Evolutionary conservation across 2,329 filamentous ascomycete species (phyloP), one percentile per base, ranked within the genome.

Genomic region (Nemania abortiva): DNA sequence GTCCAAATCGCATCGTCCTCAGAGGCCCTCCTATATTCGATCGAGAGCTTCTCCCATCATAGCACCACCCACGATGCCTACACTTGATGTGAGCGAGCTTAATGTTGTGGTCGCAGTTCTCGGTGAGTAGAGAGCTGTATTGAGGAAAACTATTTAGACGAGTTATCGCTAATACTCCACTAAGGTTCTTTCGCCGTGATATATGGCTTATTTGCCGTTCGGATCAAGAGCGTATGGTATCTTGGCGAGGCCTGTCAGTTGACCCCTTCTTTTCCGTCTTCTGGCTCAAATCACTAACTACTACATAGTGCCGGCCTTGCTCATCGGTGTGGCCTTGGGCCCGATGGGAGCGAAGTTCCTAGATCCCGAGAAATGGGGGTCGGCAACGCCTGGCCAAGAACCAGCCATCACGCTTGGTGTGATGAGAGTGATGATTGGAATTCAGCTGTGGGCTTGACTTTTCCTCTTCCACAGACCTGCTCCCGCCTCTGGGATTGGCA

Each of bases 401-500:
- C 78, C 81, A 10, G 77, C 75, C 1, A 84, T 84, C 68, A 83
- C 83, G 9, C 78, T 85, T 76, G 85, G 84, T 13, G 73, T 90
- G 7, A 84, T 83, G 69, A 83, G 88, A n/a, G 81, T 90, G 31
- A 87, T 90, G 67, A 89, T 90, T 65, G 87, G 88, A 3, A 82
- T 90, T 1, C 88, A 90, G 72, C 82, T 90, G n/a, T 77, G 31
- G 60, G 76, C 68, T 50, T 82, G 29, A 37, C 20, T 52, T 60
- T 34, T 34, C 39, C 2, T 49, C 9, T 24, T 6, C 9, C 34
- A 22, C 3, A 34, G 13, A 11, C 18, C 13, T 18, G 20, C 55
- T 34, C 13, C 18, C 18, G 39, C 20, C 45, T 42, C n/a, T n/a
- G n/a, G n/a, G n/a, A n/a, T n/a, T n/a, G n/a, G n/a, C n/a, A n/a